Percentiles rank a stretch among this genome's conserved stretches.
These are phyloP conservation scores for Firmiana major DNA, from an alignment of 345 rosid species.

Conservation along the genomic window DNA sequence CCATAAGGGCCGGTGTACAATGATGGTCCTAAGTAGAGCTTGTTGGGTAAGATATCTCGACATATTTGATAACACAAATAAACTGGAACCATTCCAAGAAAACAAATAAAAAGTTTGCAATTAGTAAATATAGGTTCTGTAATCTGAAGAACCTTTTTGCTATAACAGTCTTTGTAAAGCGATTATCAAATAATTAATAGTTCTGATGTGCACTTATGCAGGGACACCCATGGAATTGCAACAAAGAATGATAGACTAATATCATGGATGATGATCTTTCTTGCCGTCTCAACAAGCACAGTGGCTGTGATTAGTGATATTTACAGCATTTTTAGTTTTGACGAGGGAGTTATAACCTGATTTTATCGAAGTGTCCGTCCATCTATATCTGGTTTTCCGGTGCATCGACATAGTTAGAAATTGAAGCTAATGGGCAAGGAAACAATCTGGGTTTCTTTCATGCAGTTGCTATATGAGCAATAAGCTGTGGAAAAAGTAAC, in stretches of 20 bases:
- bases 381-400: constrained; percentile 1
- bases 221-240: constrained; percentile 52
- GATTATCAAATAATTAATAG: neutral
- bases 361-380: neutral
- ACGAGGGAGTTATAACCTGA: constrained; percentile 25
- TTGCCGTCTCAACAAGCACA: constrained; percentile 52
- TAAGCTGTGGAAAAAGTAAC: neutral
- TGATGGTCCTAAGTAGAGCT: neutral
- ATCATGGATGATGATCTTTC: constrained; percentile 56
- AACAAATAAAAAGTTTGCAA: no score
- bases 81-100: neutral
- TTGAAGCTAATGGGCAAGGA: neutral
- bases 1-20: neutral
- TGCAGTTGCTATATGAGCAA: neutral
- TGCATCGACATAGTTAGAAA: neutral
- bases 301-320: constrained; percentile 59
- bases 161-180: neutral
- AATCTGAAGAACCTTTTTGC: neutral
- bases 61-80: neutral
- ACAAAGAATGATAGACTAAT: constrained; percentile 44
- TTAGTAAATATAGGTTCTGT: neutral
- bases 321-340: constrained; percentile 32
- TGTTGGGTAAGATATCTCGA: neutral
- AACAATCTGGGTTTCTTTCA: neutral
- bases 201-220: constrained; percentile 16